Evolutionary conservation across 2,329 filamentous ascomycete species (phyloP), one percentile per base, ranked within the genome.

Genomic region (Ploettnerulaceae sp.): DNA sequence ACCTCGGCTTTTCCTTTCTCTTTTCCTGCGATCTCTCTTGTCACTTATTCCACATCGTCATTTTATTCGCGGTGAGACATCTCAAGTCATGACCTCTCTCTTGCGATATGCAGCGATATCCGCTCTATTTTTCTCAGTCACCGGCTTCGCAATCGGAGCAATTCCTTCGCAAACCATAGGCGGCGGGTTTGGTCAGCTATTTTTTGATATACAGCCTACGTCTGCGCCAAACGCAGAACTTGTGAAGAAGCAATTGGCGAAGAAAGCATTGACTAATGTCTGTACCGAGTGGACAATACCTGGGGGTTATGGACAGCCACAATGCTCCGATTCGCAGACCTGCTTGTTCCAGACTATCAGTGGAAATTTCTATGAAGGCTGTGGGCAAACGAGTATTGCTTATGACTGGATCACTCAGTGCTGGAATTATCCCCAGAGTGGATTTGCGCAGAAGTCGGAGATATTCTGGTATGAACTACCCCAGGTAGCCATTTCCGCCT

Each of bases 281-380:
- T 59, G 56, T 45, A 45, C 50, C n/a, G 54, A 59, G 32, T 59
- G 57, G 56, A 55, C 56, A 2, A 54, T 57, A 21, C 54, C 49
- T 18, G 56, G 56, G 35, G 49, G 52, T 47, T 20, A 15, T 17
- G 55, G 52, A 35, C 48, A 54, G 22, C 57, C 57, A 6, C n/a
- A 40, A 34, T 59, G 57, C 40, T 29, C 14, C 5, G 40, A 35
- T 31, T 48, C 47, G 11, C 35, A 50, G 35, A 59, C 57, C 6
- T 59, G 57, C 42, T 18, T 59, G 7, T 59, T 59, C 45, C 48
- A 49, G 12, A 53, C 36, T 35, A 32, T 26, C 9, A 20, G 26
- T 39, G 54, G 52, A 8, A 42, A 38, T 26, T 34, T 34, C 29
- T 57, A 56, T 37, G 57, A 57, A 38, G 57, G 56, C 15, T 59